These are phyloP conservation scores for Astrocystis sublimbata DNA, from an alignment of 495 filamentous ascomycete species.

Conservation along the genomic window DNA sequence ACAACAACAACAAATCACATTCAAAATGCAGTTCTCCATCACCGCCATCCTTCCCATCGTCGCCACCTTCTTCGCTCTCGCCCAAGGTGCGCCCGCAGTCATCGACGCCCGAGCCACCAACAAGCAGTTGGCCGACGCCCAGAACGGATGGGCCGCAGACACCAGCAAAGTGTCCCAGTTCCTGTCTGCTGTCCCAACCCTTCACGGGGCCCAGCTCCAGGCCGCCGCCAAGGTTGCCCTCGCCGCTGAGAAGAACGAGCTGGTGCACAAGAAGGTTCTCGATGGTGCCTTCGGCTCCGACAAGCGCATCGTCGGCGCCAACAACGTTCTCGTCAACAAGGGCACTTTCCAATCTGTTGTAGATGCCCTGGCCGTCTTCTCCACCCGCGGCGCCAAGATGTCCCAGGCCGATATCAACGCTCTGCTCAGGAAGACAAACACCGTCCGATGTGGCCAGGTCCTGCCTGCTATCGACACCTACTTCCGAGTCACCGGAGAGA, in stretches of 20 bases:
- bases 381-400: constrained; percentile 17
- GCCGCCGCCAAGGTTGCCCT: constrained; percentile 17
- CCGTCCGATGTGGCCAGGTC: constrained; percentile 24
- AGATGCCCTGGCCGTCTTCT: constrained; percentile 18
- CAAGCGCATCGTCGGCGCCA: constrained; percentile 12
- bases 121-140: background rate
- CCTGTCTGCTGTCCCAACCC: constrained; percentile 19
- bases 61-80: background rate
- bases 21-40: constrained; percentile 2
- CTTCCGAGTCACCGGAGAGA: constrained; percentile 22
- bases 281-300: constrained; percentile 8
- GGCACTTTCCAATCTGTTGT: constrained; percentile 27
- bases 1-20: background rate
- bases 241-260: constrained; percentile 22
- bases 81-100: background rate
- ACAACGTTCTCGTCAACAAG: constrained; percentile 21
- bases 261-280: constrained; percentile 25
- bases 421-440: constrained; percentile 12
- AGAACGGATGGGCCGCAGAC: constrained; percentile 4
- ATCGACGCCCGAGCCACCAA: background rate
- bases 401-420: constrained; percentile 10
- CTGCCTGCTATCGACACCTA: constrained; percentile 27
- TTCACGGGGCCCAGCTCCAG: constrained; percentile 16
- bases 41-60: constrained; percentile 1
- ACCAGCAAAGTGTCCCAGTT: constrained; percentile 25